Evolutionary conservation across 352 stramenopile genomes (phyloP), one percentile per base, ranked within the genome.

Genomic region (Globisporangium barbulae): DNA sequence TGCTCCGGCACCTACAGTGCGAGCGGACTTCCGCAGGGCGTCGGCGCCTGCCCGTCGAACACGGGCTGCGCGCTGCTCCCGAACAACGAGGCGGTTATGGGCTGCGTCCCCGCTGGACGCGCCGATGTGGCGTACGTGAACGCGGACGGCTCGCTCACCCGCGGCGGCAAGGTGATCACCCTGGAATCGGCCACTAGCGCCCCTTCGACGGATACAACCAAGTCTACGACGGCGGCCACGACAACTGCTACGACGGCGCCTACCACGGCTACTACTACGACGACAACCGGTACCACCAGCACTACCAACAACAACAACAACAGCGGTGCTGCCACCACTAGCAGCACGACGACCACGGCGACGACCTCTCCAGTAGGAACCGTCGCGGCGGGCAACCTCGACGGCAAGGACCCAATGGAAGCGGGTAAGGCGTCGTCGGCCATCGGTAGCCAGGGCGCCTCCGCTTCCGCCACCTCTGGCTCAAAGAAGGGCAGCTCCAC

Each of bases 81-180:
- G 0, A 58, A 81, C 52, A 68, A 84, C 54, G 78, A 79, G 28
- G 67, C 67, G 13, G 83, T 90, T 61, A 92, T 92, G 83, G 79
- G 78, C 63, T 92, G 83, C 61, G 81, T 88, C 1, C 21, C 67
- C 9, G 53, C 63, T 2, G 80, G 79, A 2, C 81, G 79, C 42
- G 55, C 61, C 15, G 81, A 89, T 61, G 73, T 92, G 53, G 73
- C 78, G 33, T 92, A 90, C 60, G 79, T 92, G 19, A 90, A 92
- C 53, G 71, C 72, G 19, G 83, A 92, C 70, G 81, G 80, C 61
- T 75, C 79, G 63, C 67, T 91, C 35, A 79, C 76, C 8, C 74
- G 77, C 44, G 71, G 75, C 66, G 81, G 81, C 52, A 75, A 75
- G 25, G 30, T 71, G 9, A 69, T 79, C 30, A 64, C 44, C 22